A percentile compares a stretch with the other conserved stretches of the same genome.
Evolutionary conservation across 805 yeast species (phyloP).

Genomic region (Torulaspora delbrueckii): DNA sequence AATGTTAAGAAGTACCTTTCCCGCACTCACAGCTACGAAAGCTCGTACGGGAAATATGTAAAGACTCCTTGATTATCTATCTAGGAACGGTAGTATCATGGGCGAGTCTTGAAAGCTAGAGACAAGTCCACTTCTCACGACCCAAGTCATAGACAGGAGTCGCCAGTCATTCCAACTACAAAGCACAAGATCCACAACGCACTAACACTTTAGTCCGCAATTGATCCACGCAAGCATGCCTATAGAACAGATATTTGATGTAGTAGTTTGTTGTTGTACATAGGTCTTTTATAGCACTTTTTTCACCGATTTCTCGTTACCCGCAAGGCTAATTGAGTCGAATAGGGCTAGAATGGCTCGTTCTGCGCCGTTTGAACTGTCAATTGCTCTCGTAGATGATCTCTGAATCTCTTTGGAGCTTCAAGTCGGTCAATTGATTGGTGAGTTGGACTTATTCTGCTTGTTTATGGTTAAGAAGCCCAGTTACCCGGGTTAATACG

Average conservation of each 20-base stretch:
- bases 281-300: background rate
- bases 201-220: conserved; percentile 3
- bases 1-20: conserved; percentile 73
- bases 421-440: background rate
- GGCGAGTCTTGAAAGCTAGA: conserved; percentile 3
- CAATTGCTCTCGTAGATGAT: background rate
- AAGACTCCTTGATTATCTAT: conserved; percentile 51
- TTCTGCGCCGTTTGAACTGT: background rate
- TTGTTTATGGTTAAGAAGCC: background rate
- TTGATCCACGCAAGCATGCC: background rate
- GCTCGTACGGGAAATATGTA: conserved; percentile 78
- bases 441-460: background rate
- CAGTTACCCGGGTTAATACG: background rate
- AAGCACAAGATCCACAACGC: background rate
- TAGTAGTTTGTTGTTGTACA: background rate
- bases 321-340: background rate
- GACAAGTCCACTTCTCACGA: conserved; percentile 12
- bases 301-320: background rate
- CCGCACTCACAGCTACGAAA: conserved; percentile 56
- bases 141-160: background rate
- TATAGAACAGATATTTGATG: background rate
- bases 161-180: conserved; percentile 6
- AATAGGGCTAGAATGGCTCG: background rate
- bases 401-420: background rate
- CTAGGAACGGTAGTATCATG: conserved; percentile 25